Base-by-base conservation (phyloP, 805 yeast species). In the Saccharomycopsis fermentans region DNA sequence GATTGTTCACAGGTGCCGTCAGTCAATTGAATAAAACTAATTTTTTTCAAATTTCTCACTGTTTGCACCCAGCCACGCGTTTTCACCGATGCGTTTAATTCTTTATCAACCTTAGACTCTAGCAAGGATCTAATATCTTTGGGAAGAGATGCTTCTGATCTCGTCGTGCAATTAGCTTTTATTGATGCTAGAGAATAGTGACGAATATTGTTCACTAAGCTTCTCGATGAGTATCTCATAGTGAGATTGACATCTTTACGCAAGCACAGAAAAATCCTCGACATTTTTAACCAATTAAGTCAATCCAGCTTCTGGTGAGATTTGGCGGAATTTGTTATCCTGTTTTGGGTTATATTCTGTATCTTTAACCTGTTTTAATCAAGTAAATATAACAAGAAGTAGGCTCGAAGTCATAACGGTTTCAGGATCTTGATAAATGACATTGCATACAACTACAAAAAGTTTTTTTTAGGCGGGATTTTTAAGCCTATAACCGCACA, bases 11-110 rank as follows among this genome's bases (percentile, higher is more conserved):
- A 73, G 0, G 94, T 77, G 0, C 98, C 98, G 68, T 94, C 98
- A 1, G 79, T 71, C 11, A 94, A 63, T 65, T 90, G 96, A 3
- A 90, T 73, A 69, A 94, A 94, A 0, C 90, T 86, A 3, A 87
- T 77, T 57, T 84, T 86, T 67, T 90, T 90, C 67, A 90, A 79
- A 8, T 77, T 70, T 55, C 97, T 78, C 1, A 89, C 80, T 0
- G 90, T 78, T 57, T 81, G 81, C 24, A 94, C 79, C 84, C 89
- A 84, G 0, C 98, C 99, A 26, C 51, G 55, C n/a, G 50, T 34
- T 14, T 8, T 34, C 16, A 57, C 52, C 1, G 16, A 4, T 6
- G 57, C n/a, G 50, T 34, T 12, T n/a, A 32, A 36, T 2, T 16
- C 16, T 3, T 56, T 56, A 37, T 16, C 21, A 16, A 12, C 6